Percentiles rank a stretch among this genome's conserved stretches.
phyloP scores from a whole-genome alignment of 495 filamentous ascomycete species.

The Cetradonia linearis region DNA sequence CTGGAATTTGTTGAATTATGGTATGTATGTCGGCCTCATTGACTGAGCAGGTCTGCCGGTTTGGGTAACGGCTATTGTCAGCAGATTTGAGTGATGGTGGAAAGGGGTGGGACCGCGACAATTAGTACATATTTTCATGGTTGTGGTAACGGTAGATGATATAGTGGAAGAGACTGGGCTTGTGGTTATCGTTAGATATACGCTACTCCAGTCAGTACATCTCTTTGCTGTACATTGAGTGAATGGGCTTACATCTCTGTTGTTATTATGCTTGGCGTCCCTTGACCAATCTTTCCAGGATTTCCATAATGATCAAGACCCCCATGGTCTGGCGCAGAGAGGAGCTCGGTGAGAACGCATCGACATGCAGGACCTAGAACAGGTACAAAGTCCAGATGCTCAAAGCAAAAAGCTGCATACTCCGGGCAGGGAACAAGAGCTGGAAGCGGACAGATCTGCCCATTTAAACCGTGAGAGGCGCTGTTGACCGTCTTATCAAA shows the following conservation, averaged over 20 bases:
- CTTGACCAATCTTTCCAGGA: too few species aligned
- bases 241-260: background rate
- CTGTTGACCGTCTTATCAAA: background rate
- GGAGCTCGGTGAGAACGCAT: background rate
- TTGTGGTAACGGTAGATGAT: background rate
- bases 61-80: background rate
- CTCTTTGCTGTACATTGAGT: background rate
- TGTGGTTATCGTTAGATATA: background rate
- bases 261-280: background rate
- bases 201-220: background rate
- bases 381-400: background rate
- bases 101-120: background rate
- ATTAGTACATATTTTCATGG: background rate
- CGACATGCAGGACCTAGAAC: background rate
- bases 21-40: background rate
- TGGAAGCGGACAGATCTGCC: background rate
- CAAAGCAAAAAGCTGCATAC: background rate
- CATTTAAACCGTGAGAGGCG: background rate
- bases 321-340: background rate
- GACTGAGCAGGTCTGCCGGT: background rate
- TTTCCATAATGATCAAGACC: background rate
- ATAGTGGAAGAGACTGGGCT: background rate
- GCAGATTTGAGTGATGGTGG: background rate
- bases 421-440: background rate
- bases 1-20: background rate